Evolutionary conservation across 768 basidiomycete genomes (phyloP), one percentile per base, ranked within the genome.

Genomic region (Lentinus tigrinus): DNA sequence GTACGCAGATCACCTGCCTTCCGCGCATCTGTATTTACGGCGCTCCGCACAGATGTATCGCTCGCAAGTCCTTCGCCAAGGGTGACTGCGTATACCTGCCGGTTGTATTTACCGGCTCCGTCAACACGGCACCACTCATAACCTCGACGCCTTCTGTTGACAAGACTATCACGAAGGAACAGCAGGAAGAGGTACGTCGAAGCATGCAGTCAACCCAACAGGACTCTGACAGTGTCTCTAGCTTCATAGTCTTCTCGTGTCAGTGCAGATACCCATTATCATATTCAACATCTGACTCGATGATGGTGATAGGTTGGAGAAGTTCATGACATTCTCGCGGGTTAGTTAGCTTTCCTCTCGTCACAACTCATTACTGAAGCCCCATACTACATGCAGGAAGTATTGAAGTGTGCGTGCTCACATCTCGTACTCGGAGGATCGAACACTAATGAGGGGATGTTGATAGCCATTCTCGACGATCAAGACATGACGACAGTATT

Each of bases 241-340:
- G 83, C 72, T 86, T 9, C 85, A 87, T 62, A 74, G 80, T 1
- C 75, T 86, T 24, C 75, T 87, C n/a, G 77, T 84, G 84, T 87
- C 11, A 31, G 31, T 31, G 31, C 31, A 31, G 31, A 31, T 7
- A 11, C 11, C 31, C 11, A 31, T 31, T 31, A 6, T 31, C 31
- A 31, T 31, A n/a, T n/a, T n/a, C n/a, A n/a, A n/a, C n/a, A n/a
- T n/a, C n/a, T 31, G 31, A 31, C 31, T 31, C 31, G 7, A 11
- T 31, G 7, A 31, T 31, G n/a, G n/a, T 11, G 11, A 39, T 43
- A 70, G 69, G n/a, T 50, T 70, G 8, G 67, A 69, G 52, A 70
- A 71, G 49, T 71, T 69, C 37, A 69, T 69, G 14, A 58, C 62
- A 2, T 69, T 71, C 47, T 71, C 70, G 11, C 67, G 68, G 58